A percentile compares a stretch with the other conserved stretches of the same genome.
phyloP scores from a whole-genome alignment of 2,329 filamentous ascomycete genomes.

The Trichocomaceae sp. region DNA sequence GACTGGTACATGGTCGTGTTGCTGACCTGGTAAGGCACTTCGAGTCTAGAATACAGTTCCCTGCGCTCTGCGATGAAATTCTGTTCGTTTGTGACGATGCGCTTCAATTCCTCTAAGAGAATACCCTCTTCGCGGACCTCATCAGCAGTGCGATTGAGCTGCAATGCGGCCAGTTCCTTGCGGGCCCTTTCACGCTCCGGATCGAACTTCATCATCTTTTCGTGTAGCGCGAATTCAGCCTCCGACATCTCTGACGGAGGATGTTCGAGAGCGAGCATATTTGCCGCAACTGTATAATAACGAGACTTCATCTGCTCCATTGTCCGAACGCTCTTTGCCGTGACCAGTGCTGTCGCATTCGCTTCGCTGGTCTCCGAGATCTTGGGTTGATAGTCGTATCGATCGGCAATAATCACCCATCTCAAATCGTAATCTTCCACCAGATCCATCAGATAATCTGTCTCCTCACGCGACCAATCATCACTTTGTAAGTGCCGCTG shows the following conservation, averaged over 20 bases:
- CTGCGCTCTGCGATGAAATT: constrained; percentile 80
- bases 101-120: constrained; percentile 80
- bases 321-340: constrained; percentile 50
- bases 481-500: constrained; percentile 62
- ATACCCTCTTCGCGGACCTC: constrained; percentile 91
- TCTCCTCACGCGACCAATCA: constrained; percentile 89
- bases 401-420: constrained; percentile 87
- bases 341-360: constrained; percentile 29
- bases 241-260: constrained; percentile 81
- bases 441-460: constrained; percentile 76
- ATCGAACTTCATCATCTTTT: constrained; percentile 81
- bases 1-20: constrained; percentile 74
- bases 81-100: constrained; percentile 81
- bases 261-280: constrained; percentile 72
- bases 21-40: constrained; percentile 65
- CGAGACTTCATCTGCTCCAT: constrained; percentile 88
- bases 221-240: constrained; percentile 73
- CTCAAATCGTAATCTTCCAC: constrained; percentile 75
- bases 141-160: constrained; percentile 72
- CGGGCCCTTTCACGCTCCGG: constrained; percentile 68
- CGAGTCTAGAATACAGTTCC: constrained; percentile 79
- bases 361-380: constrained; percentile 21
- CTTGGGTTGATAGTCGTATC: constrained; percentile 62
- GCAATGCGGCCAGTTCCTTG: constrained; percentile 76
- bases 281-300: constrained; percentile 81